Evolutionary conservation across 1,284 basidiomycete species (phyloP), one percentile per base, ranked within the genome.

Genomic region (Ceratobasidium papillatum): DNA sequence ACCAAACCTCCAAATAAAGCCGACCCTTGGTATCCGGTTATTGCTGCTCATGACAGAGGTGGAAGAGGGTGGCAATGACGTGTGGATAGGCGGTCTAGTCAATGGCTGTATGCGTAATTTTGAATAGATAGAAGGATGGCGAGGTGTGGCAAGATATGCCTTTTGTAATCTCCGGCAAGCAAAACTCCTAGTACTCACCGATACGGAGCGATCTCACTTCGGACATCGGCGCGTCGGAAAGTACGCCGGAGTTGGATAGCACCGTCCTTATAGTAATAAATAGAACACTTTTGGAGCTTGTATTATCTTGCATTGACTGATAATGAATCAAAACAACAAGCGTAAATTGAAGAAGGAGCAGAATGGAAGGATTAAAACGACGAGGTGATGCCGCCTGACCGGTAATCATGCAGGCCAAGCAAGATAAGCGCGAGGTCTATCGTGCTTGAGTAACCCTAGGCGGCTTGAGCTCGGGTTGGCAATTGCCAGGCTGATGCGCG

Each of bases 171-270:
- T 9, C 59, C 59, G 59, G 59, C 36, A 17, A 61, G 36, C 59
- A 61, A 61, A 41, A 43, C 7, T 5, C 38, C n/a, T 61, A 9
- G 52, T 22, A 56, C 52, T 56, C 25, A 22, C 59, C 59, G 59
- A 61, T 61, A 61, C 59, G 36, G 59, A n/a, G 34, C 38, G 30
- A 64, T 36, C 62, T 64, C 62, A 64, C 62, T 64, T 64, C 62
- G 62, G 62, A 25, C 62, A 64, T 49, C 62, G 62, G 45, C 38
- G 36, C 30, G 34, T 59, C 30, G 34, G 34, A 17, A n/a, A 32
- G 14, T 14, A 41, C 14, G 5, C 5, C 14, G 14, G 38, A 41
- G 7, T 41, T 41, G 38, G 38, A 41, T 14, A 41, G 38, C 7
- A 9, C 25, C 34, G 22, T 38, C 17, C 7, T 5, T 30, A 27